A percentile compares a stretch with the other conserved stretches of the same genome.
Evolutionary conservation across 192 early-diverging fungal species (phyloP).

Genomic region (Chytriomyces confervae): DNA sequence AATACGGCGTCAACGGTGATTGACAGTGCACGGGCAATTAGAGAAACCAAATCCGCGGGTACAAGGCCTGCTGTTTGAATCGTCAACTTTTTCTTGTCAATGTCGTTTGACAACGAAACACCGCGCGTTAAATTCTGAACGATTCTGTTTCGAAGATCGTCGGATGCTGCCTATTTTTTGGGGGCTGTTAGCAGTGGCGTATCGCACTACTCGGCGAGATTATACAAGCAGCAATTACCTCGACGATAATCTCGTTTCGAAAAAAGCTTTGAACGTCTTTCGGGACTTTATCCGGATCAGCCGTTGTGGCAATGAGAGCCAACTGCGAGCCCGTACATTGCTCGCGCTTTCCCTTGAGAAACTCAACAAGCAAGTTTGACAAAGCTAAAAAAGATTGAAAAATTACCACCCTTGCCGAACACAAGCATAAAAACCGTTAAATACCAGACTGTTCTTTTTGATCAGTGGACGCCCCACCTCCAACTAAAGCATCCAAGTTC

Average conservation of each 20-base stretch:
- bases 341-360: constrained; percentile 49
- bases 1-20: constrained; percentile 27
- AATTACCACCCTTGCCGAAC: neutral
- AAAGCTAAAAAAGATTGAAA: constrained; percentile 54
- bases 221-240: constrained; percentile 47
- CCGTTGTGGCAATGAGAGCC: constrained; percentile 76
- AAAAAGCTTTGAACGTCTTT: constrained; percentile 78
- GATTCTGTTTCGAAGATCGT: constrained; percentile 41
- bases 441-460: constrained; percentile 30
- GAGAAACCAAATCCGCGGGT: constrained; percentile 79
- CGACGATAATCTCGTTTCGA: constrained; percentile 74
- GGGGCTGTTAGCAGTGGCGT: neutral
- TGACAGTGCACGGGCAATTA: constrained; percentile 69
- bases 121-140: constrained; percentile 63
- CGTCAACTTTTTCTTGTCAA: constrained; percentile 74
- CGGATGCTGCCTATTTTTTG: constrained; percentile 44
- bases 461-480: constrained; percentile 62
- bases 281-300: constrained; percentile 82
- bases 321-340: constrained; percentile 56
- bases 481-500: constrained; percentile 78
- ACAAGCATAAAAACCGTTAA: constrained; percentile 14
- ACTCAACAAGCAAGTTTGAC: constrained; percentile 64
- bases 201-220: neutral
- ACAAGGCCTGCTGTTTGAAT: constrained; percentile 93
- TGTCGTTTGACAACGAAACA: constrained; percentile 75